phyloP scores from a whole-genome alignment of 202 grass and related monocot species.

The Bolboschoenoplectus hybrid region DNA sequence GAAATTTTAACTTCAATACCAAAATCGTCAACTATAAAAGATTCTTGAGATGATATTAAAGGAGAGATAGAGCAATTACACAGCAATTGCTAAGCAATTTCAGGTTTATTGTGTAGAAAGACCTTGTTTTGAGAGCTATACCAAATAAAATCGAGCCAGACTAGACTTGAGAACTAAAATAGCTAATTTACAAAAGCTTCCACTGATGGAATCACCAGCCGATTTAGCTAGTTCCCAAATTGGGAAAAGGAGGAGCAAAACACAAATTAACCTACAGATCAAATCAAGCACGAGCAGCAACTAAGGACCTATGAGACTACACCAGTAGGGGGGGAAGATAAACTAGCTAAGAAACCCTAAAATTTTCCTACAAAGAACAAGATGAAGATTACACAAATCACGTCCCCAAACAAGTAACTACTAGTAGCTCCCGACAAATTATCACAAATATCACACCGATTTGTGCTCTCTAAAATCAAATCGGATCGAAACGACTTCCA shows the following conservation, averaged over 20 bases:
- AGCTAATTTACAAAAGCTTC: constrained; percentile 15
- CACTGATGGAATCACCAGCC: not conserved
- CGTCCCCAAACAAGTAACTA: not conserved
- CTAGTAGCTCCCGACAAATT: not conserved
- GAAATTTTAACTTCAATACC: constrained; percentile 21
- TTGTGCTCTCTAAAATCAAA: constrained; percentile 16
- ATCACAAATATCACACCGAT: not conserved
- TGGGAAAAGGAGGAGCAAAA: not conserved
- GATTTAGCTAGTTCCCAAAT: not conserved
- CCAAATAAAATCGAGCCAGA: not conserved
- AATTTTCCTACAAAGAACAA: not conserved
- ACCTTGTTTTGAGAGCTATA: not conserved
- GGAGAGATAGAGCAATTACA: not conserved
- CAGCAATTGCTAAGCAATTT: constrained; percentile 12
- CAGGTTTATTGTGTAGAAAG: not conserved
- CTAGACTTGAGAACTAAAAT: not conserved
- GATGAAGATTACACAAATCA: not conserved
- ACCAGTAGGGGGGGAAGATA: not conserved
- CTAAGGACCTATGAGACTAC: not conserved
- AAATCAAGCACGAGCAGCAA: not conserved
- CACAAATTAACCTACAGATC: constrained; percentile 14
- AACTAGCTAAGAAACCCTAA: constrained; percentile 26
- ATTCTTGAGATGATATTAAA: not conserved
- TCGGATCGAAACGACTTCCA: constrained; percentile 28
- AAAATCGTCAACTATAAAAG: not conserved